A percentile compares a stretch with the other conserved stretches of the same genome.
Conservation (phyloP, 2,329 filamentous ascomycete genomes). For the Graphiopsis chlorocephala region DNA sequence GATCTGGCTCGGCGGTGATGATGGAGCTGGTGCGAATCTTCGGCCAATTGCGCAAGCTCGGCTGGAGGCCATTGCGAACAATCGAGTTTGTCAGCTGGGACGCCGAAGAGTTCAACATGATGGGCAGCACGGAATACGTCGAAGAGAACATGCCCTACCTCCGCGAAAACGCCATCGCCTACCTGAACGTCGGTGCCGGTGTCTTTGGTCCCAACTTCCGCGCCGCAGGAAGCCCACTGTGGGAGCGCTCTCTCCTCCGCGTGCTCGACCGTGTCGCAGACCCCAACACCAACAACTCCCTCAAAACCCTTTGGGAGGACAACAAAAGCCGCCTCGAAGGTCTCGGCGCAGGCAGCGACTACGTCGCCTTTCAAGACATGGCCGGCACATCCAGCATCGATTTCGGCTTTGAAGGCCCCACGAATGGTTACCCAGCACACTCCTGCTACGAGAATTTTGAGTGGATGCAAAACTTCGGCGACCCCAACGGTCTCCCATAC, state of each 20-base stretch:
- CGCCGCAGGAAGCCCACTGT: slow-evolving; percentile 77
- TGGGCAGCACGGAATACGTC: slow-evolving; percentile 92
- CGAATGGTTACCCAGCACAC: slow-evolving; percentile 64
- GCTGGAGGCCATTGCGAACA: slow-evolving; percentile 89
- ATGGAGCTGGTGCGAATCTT: slow-evolving; percentile 85
- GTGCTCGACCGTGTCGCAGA: slow-evolving; percentile 74
- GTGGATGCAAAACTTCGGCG: slow-evolving; percentile 76
- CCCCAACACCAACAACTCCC: slow-evolving; percentile 61
- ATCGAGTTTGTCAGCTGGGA: slow-evolving; percentile 99
- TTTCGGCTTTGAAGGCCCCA: slow-evolving; percentile 67
- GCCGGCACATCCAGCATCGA: slow-evolving; percentile 86
- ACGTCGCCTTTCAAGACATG: slow-evolving; percentile 86
- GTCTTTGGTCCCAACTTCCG: slow-evolving; percentile 72
- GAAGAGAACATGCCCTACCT: slow-evolving; percentile 76
- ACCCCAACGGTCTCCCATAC: slow-evolving; percentile 69
- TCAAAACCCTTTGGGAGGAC: slow-evolving; percentile 74
- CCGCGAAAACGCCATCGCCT: slow-evolving; percentile 73
- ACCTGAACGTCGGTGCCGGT: slow-evolving; percentile 86
- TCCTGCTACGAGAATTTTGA: slow-evolving; percentile 89
- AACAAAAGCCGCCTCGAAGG: slow-evolving; percentile 60
- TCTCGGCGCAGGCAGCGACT: slow-evolving; percentile 75
- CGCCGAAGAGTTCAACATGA: slow-evolving; percentile 85
- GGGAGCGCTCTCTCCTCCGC: slow-evolving; percentile 67
- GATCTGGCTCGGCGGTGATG: slow-evolving; percentile 86
- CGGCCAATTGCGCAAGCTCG: slow-evolving; percentile 69